These are phyloP conservation scores for Pythium aquatile DNA, from an alignment of 352 stramenopile species.

Conservation along the genomic window DNA sequence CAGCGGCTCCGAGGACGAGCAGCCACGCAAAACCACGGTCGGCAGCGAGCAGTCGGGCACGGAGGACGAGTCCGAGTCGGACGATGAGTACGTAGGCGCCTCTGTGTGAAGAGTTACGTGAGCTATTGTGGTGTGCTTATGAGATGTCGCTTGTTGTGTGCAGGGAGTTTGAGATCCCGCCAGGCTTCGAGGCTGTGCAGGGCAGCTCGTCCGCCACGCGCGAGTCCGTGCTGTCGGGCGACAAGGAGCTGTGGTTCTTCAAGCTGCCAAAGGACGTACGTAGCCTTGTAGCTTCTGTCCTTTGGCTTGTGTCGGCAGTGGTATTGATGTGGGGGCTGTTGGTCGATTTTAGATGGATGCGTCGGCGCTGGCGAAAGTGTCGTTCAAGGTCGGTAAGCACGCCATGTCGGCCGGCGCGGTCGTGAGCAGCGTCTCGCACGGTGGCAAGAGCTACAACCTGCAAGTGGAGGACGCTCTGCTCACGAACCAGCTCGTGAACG, in stretches of 20 bases:
- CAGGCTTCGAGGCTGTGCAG: constrained; percentile 63
- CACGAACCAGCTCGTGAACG: constrained; percentile 76
- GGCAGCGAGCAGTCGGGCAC: constrained; percentile 14
- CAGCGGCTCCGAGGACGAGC: constrained; percentile 19
- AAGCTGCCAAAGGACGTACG: constrained; percentile 80
- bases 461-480: constrained; percentile 60
- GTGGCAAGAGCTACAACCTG: constrained; percentile 55
- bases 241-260: constrained; percentile 87
- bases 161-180: constrained; percentile 81
- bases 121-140: background rate
- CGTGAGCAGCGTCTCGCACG: constrained; percentile 43
- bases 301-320: background rate
- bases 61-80: constrained; percentile 22
- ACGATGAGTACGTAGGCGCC: constrained; percentile 22
- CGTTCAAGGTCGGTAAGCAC: constrained; percentile 55
- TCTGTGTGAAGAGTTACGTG: background rate
- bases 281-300: constrained; percentile 1
- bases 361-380: constrained; percentile 63
- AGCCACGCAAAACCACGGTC: background rate
- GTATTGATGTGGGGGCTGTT: background rate
- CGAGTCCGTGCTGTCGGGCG: constrained; percentile 56
- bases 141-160: constrained; percentile 5
- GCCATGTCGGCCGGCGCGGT: constrained; percentile 27
- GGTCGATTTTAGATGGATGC: constrained; percentile 52
- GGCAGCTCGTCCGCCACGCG: constrained; percentile 57